These are phyloP conservation scores for Dovyalis caffra DNA, from an alignment of 345 rosid genomes.

Conservation along the genomic window DNA sequence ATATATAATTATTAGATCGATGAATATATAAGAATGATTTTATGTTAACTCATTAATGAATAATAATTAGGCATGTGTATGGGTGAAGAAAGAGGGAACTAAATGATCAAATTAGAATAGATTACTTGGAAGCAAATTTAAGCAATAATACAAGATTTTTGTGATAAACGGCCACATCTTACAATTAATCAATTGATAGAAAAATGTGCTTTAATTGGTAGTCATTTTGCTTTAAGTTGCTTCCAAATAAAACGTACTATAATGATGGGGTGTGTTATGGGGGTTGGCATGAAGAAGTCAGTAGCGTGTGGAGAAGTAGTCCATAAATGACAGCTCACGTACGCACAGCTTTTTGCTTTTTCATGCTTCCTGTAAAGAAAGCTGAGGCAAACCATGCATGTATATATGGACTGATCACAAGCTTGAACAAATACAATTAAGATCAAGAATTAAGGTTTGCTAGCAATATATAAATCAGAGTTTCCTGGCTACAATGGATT, in stretches of 20 bases:
- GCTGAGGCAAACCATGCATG: not conserved
- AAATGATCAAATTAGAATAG: too few species aligned
- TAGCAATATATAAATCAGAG: not conserved
- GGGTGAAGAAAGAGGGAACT: not conserved
- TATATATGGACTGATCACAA: not conserved
- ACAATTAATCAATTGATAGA: too few species aligned
- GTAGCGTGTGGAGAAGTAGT: constrained; percentile 12
- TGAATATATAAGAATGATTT: too few species aligned
- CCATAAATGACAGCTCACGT: not conserved
- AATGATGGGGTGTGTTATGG: constrained; percentile 16
- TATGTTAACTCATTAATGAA: too few species aligned
- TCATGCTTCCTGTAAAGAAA: not conserved
- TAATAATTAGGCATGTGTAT: not conserved
- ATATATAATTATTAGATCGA: too few species aligned
- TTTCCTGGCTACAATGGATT: not conserved
- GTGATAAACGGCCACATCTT: too few species aligned
- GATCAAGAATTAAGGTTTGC: too few species aligned
- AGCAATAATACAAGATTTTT: too few species aligned
- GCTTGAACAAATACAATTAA: not conserved
- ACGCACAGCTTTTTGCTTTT: too few species aligned
- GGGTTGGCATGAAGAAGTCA: not conserved
- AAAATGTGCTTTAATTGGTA: not conserved
- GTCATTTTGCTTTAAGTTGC: constrained; percentile 6
- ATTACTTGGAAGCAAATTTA: too few species aligned
- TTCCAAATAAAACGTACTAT: not conserved